Evolutionary conservation across 73 alveolate species (phyloP), one percentile per base, ranked within the genome.

Genomic region (Blepharisma japonicum): DNA sequence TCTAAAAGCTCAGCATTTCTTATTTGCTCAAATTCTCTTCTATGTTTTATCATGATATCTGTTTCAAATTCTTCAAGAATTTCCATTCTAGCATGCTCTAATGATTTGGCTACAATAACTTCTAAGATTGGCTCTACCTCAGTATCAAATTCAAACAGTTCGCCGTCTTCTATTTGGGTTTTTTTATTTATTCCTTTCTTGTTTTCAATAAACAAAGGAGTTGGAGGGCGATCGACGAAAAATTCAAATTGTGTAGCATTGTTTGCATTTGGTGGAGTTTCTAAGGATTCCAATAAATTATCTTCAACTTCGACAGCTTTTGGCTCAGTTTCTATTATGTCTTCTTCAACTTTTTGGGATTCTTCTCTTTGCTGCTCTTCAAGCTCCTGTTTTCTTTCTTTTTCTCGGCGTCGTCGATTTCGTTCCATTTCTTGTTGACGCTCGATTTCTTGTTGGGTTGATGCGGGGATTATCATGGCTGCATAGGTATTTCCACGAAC

Each of bases 401-500:
- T 71, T 32, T 23, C 23, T 1, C n/a, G 0, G n/a, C 45, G 21
- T 0, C 23, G 50, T 68, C 68, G 81, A 81, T 82, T 70, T 68
- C 66, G 81, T 67, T 71, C 55, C 48, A 25, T 71, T 78, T 6
- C 83, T 42, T 42, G 84, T 76, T 66, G 70, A 68, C 80, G 78
- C 70, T 82, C 86, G 68, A 39, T 80, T 90, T 81, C 94, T 95
- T 55, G 87, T 86, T 86, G 92, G 25, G 56, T 84, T 27, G 94
- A 87, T 0, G 87, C 88, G 18, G 95, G 95, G 18, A 91, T 93
- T 68, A 90, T 92, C 85, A 90, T 83, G 25, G 95, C 95, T 8
- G 98, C 99, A 83, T 94, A 94, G 14, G 99, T 94, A 68, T 92
- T 92, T 23, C 99, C 99, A 71, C 98, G 86, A 68, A 94, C 96